Base-by-base conservation (phyloP, 108 stramenopile genomes). In the Nitzschia sp. region DNA sequence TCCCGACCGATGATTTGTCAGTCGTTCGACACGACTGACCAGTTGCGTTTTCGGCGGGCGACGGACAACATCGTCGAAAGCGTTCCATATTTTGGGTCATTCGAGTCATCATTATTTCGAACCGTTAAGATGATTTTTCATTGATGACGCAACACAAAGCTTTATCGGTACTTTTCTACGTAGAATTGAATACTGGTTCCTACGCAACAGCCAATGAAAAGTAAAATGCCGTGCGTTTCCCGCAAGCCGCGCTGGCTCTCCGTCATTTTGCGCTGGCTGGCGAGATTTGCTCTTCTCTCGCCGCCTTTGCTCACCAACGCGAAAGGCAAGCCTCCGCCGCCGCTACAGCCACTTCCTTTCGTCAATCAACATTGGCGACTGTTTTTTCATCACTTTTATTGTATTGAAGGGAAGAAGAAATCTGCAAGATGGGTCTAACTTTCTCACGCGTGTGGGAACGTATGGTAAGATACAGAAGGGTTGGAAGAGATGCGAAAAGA, bases 391-490 rank as follows among this genome's bases (percentile, higher is more conserved):
- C 33, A 31, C 36, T 25, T 26, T 28, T 55, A 53, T 33, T 54
- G 66, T 54, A 29, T 53, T 19, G 53, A 50, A 66, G 60, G 47
- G 31, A 72, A 55, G 35, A 71, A 29, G 29, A 58, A 60, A 5
- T 9, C 50, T 35, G 58, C 81, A 94, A 80, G 61, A 94, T 94
- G 92, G 92, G 92, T 77, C 80, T 94, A 58, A 88, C 92, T 33
- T 89, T 94, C 75, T 94, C 92, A 68, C 78, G 85, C 59, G 78
- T 94, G 53, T 94, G 85, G 78, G 92, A 94, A 84, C 87, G 92
- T 68, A 84, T 93, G 88, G 91, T 89, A 82, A 89, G 91, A 32
- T 45, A 35, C 30, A 28, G 32, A 17, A 62, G 9, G 28, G 25
- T 34, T 9, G 55, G 32, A 61, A 59, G 59, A 44, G 62, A 25